Evolutionary conservation across 2,329 filamentous ascomycete genomes (phyloP).

Genomic region (Aspergillus sp.): DNA sequence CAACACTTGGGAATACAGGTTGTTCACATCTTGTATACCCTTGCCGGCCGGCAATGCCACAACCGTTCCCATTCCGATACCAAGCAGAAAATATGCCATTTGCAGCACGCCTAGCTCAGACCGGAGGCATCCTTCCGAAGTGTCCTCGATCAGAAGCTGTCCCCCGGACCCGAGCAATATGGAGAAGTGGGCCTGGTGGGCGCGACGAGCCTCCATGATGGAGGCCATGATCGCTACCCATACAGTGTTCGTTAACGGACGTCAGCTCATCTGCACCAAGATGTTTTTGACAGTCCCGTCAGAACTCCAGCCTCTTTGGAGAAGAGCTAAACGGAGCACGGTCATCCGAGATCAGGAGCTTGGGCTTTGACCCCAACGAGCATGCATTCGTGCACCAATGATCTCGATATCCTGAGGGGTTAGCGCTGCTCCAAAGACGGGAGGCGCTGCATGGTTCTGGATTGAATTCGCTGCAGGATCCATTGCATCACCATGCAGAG

Average conservation of each 20-base stretch:
- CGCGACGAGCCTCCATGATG: background rate
- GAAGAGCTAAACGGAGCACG: background rate
- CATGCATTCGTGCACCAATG: background rate
- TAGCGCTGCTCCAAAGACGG: background rate
- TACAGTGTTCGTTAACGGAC: background rate
- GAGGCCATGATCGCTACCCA: background rate
- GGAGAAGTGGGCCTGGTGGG: background rate
- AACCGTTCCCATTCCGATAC: background rate
- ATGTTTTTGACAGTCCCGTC: background rate
- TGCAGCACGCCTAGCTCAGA: background rate
- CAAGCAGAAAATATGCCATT: background rate
- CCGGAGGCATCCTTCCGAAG: background rate
- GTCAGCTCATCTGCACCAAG: background rate
- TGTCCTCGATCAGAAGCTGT: background rate
- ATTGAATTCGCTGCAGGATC: background rate
- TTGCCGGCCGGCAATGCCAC: background rate
- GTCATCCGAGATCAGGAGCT: slow-evolving; percentile 5
- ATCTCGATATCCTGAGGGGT: background rate
- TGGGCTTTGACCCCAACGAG: background rate
- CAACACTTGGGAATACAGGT: too few species aligned
- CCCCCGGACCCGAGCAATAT: background rate
- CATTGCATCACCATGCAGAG: background rate
- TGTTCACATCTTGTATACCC: too few species aligned
- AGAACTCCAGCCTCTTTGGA: background rate
- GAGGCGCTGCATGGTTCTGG: background rate